These are phyloP conservation scores for Coccomyxa sp. DNA, from an alignment of 139 green algal species.

Conservation along the genomic window DNA sequence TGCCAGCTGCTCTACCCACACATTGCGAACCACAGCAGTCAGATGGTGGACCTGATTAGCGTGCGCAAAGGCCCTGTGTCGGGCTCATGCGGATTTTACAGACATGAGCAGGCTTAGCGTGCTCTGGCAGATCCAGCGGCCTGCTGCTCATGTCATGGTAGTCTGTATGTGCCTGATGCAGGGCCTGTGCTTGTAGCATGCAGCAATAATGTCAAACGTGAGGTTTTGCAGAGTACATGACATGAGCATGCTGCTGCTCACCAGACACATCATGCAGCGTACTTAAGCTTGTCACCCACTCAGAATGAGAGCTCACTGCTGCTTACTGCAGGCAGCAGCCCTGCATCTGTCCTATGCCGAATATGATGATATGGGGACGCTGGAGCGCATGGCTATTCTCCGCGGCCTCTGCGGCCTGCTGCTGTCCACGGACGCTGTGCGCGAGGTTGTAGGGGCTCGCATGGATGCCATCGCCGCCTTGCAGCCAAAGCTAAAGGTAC, in stretches of 20 bases:
- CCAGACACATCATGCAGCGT: background rate
- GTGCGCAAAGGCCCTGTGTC: too few species aligned
- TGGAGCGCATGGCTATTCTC: conserved; percentile 60
- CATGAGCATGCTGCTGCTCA: background rate
- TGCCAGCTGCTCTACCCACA: too few species aligned
- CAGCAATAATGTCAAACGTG: background rate
- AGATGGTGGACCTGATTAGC: too few species aligned
- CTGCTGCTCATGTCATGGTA: too few species aligned
- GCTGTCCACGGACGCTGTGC: conserved; percentile 51
- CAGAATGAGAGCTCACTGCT: background rate
- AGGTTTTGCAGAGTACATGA: background rate
- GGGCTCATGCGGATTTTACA: too few species aligned
- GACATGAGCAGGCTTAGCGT: too few species aligned
- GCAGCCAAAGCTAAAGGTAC: too few species aligned
- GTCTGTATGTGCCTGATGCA: background rate
- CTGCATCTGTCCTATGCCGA: conserved; percentile 48
- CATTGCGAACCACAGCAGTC: too few species aligned
- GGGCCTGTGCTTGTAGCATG: background rate
- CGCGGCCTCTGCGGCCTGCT: conserved; percentile 48
- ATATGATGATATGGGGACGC: conserved; percentile 48
- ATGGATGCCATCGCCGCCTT: conserved; percentile 3
- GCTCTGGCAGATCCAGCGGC: too few species aligned
- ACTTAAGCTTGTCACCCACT: too few species aligned
- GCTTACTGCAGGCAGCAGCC: conserved; percentile 22
- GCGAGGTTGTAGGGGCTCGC: conserved; percentile 33